Conservation (phyloP, 768 basidiomycete species). For the Rubroboletus satanas region DNA sequence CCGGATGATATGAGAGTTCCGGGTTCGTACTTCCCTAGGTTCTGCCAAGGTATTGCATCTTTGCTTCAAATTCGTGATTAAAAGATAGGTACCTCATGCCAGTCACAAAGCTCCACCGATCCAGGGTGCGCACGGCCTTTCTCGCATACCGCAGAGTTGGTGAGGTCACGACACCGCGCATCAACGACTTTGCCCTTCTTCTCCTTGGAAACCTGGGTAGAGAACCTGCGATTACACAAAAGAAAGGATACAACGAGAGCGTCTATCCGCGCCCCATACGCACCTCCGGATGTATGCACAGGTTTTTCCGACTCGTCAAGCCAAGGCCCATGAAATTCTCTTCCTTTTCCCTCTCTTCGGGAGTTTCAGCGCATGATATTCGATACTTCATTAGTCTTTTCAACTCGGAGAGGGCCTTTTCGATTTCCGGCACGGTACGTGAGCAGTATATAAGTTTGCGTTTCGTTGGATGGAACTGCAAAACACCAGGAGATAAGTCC, state of each 20-base stretch:
- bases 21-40: conserved; percentile 74
- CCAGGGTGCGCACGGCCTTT: conserved; percentile 84
- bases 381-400: conserved; percentile 93
- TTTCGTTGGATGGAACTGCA: conserved; percentile 84
- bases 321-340: conserved; percentile 83
- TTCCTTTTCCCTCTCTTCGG: conserved; percentile 75
- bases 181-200: conserved; percentile 98
- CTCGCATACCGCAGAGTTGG: conserved; percentile 77
- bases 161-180: conserved; percentile 93
- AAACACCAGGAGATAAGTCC: neutral
- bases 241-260: neutral
- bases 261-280: conserved; percentile 13
- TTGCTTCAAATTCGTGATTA: neutral
- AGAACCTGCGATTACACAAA: neutral
- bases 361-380: conserved; percentile 62
- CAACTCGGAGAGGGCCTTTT: conserved; percentile 94
- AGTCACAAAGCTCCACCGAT: conserved; percentile 87
- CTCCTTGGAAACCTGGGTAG: conserved; percentile 81
- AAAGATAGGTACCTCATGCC: conserved; percentile 78
- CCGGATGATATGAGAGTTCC: conserved; percentile 81
- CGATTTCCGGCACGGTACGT: conserved; percentile 98
- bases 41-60: conserved; percentile 43
- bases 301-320: conserved; percentile 91
- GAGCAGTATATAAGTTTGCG: conserved; percentile 98
- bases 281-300: conserved; percentile 94